A percentile compares a stretch with the other conserved stretches of the same genome.
Conservation (phyloP, 306 rosid genomes). For the Cucurbita moschata region DNA sequence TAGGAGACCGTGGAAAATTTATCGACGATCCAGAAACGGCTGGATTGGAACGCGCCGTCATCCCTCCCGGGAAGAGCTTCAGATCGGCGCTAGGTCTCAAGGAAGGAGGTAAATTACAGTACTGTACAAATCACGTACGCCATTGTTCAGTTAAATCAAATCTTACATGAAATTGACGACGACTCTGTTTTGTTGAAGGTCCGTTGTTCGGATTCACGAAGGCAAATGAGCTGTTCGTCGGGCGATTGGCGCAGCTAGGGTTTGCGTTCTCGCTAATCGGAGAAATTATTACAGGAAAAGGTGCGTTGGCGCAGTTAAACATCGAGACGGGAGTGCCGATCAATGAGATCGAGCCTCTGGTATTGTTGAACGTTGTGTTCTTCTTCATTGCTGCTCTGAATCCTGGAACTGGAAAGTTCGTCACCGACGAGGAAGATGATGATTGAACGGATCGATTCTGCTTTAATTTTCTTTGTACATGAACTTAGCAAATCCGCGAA, state of each 20-base stretch:
- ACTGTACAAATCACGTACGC: not conserved
- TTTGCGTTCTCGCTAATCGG: slow-evolving; percentile 85
- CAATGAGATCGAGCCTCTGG: slow-evolving; percentile 79
- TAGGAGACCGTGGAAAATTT: slow-evolving; percentile 87
- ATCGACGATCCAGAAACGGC: slow-evolving; percentile 44
- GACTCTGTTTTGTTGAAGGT: slow-evolving; percentile 24
- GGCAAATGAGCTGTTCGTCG: slow-evolving; percentile 83
- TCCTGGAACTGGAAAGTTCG: slow-evolving; percentile 85
- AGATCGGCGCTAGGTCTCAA: slow-evolving; percentile 64
- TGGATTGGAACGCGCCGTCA: slow-evolving; percentile 50
- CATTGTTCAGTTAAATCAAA: not conserved
- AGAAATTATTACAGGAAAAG: slow-evolving; percentile 87
- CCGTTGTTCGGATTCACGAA: slow-evolving; percentile 93
- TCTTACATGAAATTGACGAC: not conserved
- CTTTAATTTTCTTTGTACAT: not conserved
- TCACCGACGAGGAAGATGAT: slow-evolving; percentile 58
- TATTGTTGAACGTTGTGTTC: slow-evolving; percentile 70
- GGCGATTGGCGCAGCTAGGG: slow-evolving; percentile 96
- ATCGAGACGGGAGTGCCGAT: slow-evolving; percentile 91
- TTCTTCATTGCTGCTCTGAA: slow-evolving; percentile 93
- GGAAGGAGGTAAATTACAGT: slow-evolving; percentile 45
- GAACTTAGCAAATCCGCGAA: not conserved
- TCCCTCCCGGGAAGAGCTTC: slow-evolving; percentile 59
- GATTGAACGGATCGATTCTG: slow-evolving; percentile 1
- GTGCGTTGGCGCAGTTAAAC: slow-evolving; percentile 92